Evolutionary conservation across 768 basidiomycete species (phyloP).

Genomic region (Kwoniella sp.): DNA sequence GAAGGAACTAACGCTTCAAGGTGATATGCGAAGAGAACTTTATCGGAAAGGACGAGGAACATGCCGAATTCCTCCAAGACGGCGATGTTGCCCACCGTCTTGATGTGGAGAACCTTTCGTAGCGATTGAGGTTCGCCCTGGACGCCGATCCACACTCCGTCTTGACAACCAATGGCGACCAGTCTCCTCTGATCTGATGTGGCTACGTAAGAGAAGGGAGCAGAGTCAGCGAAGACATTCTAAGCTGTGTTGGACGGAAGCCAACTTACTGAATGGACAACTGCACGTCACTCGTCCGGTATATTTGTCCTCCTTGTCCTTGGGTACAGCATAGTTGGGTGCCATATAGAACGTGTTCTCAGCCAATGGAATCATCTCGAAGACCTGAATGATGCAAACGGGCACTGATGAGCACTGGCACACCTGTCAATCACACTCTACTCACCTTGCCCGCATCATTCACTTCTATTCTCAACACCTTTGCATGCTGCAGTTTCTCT

Average conservation of each 20-base stretch:
- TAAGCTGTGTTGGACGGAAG: background rate
- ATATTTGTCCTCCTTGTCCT: slow-evolving; percentile 66
- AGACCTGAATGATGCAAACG: slow-evolving; percentile 60
- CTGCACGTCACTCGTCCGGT: slow-evolving; percentile 77
- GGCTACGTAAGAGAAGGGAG: slow-evolving; percentile 57
- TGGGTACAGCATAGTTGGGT: slow-evolving; percentile 58
- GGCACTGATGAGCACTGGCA: background rate
- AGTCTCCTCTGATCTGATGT: slow-evolving; percentile 81
- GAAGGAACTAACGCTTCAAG: slow-evolving; percentile 96
- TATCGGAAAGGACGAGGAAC: slow-evolving; percentile 92
- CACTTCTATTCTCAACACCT: slow-evolving; percentile 77
- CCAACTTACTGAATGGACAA: slow-evolving; percentile 75
- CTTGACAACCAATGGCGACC: slow-evolving; percentile 89
- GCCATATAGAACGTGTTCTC: slow-evolving; percentile 84
- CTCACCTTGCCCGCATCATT: slow-evolving; percentile 82
- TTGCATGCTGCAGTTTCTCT: slow-evolving; percentile 81
- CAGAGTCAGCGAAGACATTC: background rate
- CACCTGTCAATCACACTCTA: no score
- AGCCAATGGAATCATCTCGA: slow-evolving; percentile 87
- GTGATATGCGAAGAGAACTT: slow-evolving; percentile 89
- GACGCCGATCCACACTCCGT: slow-evolving; percentile 95
- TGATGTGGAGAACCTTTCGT: slow-evolving; percentile 88
- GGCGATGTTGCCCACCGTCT: slow-evolving; percentile 91
- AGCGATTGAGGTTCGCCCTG: slow-evolving; percentile 84
- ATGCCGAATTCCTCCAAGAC: slow-evolving; percentile 96